Conservation (phyloP, 345 rosid species). For the Linum lewisii region DNA sequence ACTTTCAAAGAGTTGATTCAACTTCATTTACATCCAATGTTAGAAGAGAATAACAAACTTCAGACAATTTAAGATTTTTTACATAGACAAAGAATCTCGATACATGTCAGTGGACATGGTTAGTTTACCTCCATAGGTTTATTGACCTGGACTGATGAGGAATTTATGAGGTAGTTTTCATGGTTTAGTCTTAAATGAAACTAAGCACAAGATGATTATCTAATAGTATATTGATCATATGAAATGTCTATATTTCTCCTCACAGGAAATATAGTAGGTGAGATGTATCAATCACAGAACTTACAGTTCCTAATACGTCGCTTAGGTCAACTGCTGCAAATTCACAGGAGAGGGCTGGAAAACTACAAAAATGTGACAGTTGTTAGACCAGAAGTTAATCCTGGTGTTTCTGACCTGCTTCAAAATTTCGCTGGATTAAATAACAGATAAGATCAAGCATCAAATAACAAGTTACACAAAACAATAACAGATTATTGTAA, state of each 20-base stretch:
- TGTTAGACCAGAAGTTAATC: constrained; percentile 17
- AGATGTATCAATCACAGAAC: constrained; percentile 22
- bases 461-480: not conserved
- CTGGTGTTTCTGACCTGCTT: too few relatives aligned
- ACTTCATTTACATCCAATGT: not conserved
- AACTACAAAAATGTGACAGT: constrained; percentile 41
- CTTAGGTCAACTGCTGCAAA: constrained; percentile 92
- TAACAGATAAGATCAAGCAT: not conserved
- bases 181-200: not conserved
- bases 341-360: constrained; percentile 96
- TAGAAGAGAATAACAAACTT: not conserved
- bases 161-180: not conserved
- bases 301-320: constrained; percentile 97
- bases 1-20: not conserved
- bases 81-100: too few relatives aligned
- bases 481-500: not conserved
- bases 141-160: not conserved
- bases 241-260: not conserved
- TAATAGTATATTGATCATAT: constrained; percentile 1
- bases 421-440: not conserved
- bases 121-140: not conserved
- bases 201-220: not conserved
- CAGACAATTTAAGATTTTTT: too few relatives aligned
- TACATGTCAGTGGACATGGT: too few relatives aligned
- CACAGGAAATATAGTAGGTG: constrained; percentile 12